phyloP scores from a whole-genome alignment of 1,139 yeast genomes.

The Yamadazyma trypodendri region DNA sequence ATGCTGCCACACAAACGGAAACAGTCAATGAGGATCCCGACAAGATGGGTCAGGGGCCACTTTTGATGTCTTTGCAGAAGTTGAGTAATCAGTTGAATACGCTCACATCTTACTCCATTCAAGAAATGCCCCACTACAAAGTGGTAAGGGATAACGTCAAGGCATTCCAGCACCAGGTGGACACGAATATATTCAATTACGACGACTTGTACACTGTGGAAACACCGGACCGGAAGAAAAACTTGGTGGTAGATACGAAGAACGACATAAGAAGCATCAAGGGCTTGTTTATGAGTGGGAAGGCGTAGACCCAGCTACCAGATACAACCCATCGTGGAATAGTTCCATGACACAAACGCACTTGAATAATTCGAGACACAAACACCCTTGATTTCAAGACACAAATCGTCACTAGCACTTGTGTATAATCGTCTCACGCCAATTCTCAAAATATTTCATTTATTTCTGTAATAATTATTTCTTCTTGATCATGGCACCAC shows the following conservation, averaged over 20 bases:
- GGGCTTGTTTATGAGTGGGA: slow-evolving; percentile 48
- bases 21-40: slow-evolving; percentile 26
- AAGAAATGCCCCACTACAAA: slow-evolving; percentile 38
- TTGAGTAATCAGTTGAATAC: slow-evolving; percentile 23
- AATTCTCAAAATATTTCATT: not conserved
- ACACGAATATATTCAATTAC: slow-evolving; percentile 34
- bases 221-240: slow-evolving; percentile 22
- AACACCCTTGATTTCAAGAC: too few relatives aligned
- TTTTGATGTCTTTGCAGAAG: slow-evolving; percentile 24
- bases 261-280: slow-evolving; percentile 44
- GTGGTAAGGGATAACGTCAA: slow-evolving; percentile 30
- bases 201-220: slow-evolving; percentile 26
- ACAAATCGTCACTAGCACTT: too few relatives aligned
- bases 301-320: slow-evolving; percentile 16
- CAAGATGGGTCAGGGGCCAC: slow-evolving; percentile 24
- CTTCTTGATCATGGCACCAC: slow-evolving; percentile 14
- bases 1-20: slow-evolving; percentile 40
- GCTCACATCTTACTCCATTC: slow-evolving; percentile 29
- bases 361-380: too few relatives aligned
- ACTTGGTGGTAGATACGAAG: slow-evolving; percentile 35
- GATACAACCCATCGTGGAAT: not conserved
- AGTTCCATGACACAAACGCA: too few relatives aligned
- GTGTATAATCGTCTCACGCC: too few relatives aligned
- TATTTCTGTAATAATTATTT: too few relatives aligned
- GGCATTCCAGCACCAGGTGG: slow-evolving; percentile 38